Conservation (phyloP, 768 basidiomycete genomes). For the Tulasnella sp. region DNA sequence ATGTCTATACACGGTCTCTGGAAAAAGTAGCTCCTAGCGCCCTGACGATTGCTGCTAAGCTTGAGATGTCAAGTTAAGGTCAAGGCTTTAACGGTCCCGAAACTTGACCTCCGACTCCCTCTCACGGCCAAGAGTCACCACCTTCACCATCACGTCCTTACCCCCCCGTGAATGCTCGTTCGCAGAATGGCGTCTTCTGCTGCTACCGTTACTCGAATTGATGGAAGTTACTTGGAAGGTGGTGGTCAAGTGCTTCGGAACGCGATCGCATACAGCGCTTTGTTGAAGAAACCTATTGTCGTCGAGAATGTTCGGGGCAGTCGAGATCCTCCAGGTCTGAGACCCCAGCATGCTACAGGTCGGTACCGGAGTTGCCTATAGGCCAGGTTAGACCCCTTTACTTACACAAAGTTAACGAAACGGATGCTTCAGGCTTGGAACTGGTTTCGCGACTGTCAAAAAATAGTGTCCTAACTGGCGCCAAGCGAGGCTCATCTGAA, state of each 20-base stretch:
- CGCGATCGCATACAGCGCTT: conserved; percentile 49
- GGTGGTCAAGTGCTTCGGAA: conserved; percentile 70
- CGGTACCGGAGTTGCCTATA: conserved; percentile 8
- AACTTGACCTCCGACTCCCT: neutral
- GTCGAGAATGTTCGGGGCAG: conserved; percentile 50
- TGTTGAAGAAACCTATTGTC: conserved; percentile 47
- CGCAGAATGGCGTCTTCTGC: neutral
- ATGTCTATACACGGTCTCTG: too few relatives aligned
- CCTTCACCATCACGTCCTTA: neutral
- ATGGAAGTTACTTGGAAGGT: conserved; percentile 3
- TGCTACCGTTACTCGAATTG: neutral
- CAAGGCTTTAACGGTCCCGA: too few relatives aligned
- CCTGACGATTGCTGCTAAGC: too few relatives aligned
- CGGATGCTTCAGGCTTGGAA: conserved; percentile 41
- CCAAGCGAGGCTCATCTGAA: conserved; percentile 38
- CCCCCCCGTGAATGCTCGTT: neutral
- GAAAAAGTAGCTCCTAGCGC: too few relatives aligned
- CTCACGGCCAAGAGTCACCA: neutral
- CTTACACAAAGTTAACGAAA: neutral
- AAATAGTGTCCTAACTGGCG: conserved; percentile 40
- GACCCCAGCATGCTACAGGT: conserved; percentile 64
- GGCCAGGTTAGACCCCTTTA: neutral
- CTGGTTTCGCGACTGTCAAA: conserved; percentile 51
- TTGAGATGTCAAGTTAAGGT: too few relatives aligned
- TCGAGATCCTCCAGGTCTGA: conserved; percentile 52